phyloP scores from a whole-genome alignment of 1,284 basidiomycete species.

The Trichosporon sp. region DNA sequence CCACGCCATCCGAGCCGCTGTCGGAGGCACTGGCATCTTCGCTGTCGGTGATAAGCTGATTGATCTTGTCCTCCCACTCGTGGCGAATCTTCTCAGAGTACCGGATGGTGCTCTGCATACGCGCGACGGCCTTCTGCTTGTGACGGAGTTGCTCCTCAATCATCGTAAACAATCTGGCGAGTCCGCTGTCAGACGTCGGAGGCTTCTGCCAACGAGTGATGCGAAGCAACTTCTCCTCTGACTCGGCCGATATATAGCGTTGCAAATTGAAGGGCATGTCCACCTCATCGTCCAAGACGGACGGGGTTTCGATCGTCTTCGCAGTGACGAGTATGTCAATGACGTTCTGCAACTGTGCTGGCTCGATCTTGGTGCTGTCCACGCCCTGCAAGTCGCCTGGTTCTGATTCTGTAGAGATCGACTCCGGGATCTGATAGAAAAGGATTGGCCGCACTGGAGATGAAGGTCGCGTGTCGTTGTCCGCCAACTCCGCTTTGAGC shows the following conservation, averaged over 20 bases:
- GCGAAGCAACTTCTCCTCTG: slow-evolving; percentile 73
- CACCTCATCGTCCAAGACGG: slow-evolving; percentile 81
- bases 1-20: slow-evolving; percentile 29
- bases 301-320: slow-evolving; percentile 77
- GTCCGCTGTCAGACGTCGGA: slow-evolving; percentile 73
- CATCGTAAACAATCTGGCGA: slow-evolving; percentile 75
- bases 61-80: slow-evolving; percentile 92
- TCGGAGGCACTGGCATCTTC: slow-evolving; percentile 51
- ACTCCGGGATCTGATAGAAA: slow-evolving; percentile 53
- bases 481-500: slow-evolving; percentile 57
- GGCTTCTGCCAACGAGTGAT: slow-evolving; percentile 80
- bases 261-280: slow-evolving; percentile 90
- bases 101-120: slow-evolving; percentile 95
- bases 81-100: slow-evolving; percentile 96
- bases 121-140: slow-evolving; percentile 91
- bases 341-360: slow-evolving; percentile 69
- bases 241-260: slow-evolving; percentile 74
- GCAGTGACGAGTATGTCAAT: slow-evolving; percentile 77
- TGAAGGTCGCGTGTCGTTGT: slow-evolving; percentile 48
- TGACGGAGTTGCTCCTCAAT: slow-evolving; percentile 80
- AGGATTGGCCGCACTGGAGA: slow-evolving; percentile 80
- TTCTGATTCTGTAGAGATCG: slow-evolving; percentile 20
- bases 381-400: slow-evolving; percentile 54
- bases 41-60: slow-evolving; percentile 57
- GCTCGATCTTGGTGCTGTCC: slow-evolving; percentile 73